A percentile compares a stretch with the other conserved stretches of the same genome.
These are phyloP conservation scores for Penicillium arizonense DNA, from an alignment of 495 filamentous ascomycete genomes.

Conservation along the genomic window DNA sequence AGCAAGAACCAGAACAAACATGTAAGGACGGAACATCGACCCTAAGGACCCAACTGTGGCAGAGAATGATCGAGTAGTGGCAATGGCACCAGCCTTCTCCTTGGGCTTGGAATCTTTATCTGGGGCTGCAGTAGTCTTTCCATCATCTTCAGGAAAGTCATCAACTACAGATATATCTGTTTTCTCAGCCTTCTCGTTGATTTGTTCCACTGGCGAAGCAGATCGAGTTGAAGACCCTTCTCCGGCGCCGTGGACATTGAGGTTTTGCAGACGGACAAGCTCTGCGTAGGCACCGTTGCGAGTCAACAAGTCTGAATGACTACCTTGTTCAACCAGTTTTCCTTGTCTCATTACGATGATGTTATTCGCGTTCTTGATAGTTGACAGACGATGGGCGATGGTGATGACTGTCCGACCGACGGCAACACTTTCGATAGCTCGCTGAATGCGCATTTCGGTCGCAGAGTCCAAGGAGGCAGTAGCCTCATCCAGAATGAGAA, in stretches of 20 bases:
- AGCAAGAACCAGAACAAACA: constrained; percentile 29
- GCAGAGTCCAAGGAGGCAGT: constrained; percentile 56
- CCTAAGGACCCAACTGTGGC: background rate
- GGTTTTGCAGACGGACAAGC: constrained; percentile 33
- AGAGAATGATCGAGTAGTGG: background rate
- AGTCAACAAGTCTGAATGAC: constrained; percentile 35
- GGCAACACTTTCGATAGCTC: constrained; percentile 40
- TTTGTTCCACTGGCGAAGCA: constrained; percentile 12
- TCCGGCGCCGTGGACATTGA: constrained; percentile 7
- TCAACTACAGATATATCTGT: background rate
- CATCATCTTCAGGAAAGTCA: background rate
- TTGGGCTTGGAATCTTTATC: background rate
- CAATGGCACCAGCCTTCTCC: background rate
- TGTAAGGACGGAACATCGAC: constrained; percentile 27
- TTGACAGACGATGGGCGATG: constrained; percentile 41
- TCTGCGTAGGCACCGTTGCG: constrained; percentile 40
- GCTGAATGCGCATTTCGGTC: constrained; percentile 47
- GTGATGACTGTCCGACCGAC: constrained; percentile 39
- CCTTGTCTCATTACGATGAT: constrained; percentile 58
- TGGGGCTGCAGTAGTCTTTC: background rate
- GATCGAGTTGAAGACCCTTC: background rate
- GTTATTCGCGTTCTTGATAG: constrained; percentile 57
- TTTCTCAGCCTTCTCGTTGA: background rate
- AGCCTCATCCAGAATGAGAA: constrained; percentile 79
- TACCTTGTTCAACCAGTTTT: constrained; percentile 51